Conservation (phyloP, 768 basidiomycete genomes). For the Boletus tylopilopsis region DNA sequence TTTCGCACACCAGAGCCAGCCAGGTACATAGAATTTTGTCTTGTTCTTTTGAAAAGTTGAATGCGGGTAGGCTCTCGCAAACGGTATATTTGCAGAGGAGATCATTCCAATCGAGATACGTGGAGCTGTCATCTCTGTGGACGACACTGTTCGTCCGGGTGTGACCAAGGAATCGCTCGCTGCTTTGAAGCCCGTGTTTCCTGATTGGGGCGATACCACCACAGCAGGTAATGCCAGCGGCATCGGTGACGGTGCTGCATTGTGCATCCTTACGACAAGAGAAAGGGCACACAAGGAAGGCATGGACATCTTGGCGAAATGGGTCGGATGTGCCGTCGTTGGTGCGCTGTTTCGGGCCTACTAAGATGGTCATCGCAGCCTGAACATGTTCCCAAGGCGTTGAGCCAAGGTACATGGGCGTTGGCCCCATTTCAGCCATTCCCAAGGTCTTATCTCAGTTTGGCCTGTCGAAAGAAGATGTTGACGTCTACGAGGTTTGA, state of each 20-base stretch:
- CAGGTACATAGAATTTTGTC: constrained; percentile 37
- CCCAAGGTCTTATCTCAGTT: constrained; percentile 60
- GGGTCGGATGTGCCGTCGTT: constrained; percentile 71
- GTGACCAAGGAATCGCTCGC: constrained; percentile 76
- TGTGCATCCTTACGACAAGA: constrained; percentile 80
- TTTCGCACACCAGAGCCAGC: constrained; percentile 79
- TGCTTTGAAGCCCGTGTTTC: constrained; percentile 84
- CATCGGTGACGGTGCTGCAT: constrained; percentile 88
- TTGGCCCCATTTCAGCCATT: constrained; percentile 68
- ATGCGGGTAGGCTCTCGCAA: constrained; percentile 49
- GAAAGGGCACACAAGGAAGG: constrained; percentile 72
- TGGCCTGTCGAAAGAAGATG: constrained; percentile 65
- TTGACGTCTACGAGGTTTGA: constrained; percentile 71
- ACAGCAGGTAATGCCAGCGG: constrained; percentile 88
- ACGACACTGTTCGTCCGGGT: constrained; percentile 86
- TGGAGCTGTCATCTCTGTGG: constrained; percentile 61
- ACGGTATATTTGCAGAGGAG: constrained; percentile 79
- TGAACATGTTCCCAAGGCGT: constrained; percentile 44
- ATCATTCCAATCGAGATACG: constrained; percentile 83
- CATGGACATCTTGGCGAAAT: constrained; percentile 80
- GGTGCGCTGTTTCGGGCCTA: constrained; percentile 41
- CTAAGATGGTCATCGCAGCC: not conserved
- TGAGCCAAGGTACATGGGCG: constrained; percentile 76
- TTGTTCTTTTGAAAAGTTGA: not conserved
- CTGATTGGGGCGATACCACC: constrained; percentile 69